Conservation (phyloP, 345 rosid species). For the Adansonia digitata region DNA sequence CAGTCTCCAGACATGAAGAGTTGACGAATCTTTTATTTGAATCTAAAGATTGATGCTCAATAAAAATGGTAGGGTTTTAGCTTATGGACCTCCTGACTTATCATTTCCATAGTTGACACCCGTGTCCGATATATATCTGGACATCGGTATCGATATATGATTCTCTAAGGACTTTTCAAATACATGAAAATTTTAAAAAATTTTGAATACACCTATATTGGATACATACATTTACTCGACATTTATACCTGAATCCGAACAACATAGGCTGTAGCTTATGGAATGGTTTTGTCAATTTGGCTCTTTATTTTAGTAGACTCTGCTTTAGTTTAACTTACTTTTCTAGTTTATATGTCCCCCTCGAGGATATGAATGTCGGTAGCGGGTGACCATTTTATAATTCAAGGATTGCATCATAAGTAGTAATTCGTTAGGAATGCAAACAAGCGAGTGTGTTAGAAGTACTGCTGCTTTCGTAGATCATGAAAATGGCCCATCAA, state of each 20-base stretch:
- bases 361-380: slow-evolving; percentile 7
- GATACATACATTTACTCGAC: no score
- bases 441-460: neutral
- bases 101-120: no score
- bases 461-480: neutral
- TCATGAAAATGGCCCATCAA: neutral
- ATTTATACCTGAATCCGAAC: no score
- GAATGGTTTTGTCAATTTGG: neutral
- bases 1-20: neutral
- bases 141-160: no score
- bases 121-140: no score
- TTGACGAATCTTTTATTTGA: neutral
- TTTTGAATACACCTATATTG: no score
- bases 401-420: neutral
- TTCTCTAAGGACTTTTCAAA: no score
- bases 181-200: no score
- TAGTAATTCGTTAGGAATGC: neutral
- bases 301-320: neutral
- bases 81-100: no score
- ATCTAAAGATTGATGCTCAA: neutral
- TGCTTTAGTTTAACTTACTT: neutral
- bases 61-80: neutral
- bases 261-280: neutral
- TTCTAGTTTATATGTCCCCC: neutral
- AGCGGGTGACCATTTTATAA: neutral